Percentiles rank a stretch among this genome's conserved stretches.
phyloP scores from a whole-genome alignment of 805 yeast species.

The Metschnikowia hibisci region DNA sequence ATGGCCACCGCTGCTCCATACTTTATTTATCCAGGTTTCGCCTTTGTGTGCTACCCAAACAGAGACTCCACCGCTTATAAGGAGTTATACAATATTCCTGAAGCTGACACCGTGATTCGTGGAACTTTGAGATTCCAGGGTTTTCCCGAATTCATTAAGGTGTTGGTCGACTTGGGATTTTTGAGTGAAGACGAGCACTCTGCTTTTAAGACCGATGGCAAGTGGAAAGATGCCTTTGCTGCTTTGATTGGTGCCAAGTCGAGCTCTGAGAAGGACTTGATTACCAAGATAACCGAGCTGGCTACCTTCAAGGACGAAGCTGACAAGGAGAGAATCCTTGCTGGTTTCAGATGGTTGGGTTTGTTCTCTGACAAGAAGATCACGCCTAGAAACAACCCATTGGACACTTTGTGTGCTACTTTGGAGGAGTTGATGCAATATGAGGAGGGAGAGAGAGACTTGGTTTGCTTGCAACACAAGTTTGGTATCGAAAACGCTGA shows the following conservation, averaged over 20 bases:
- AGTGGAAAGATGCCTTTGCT: constrained; percentile 90
- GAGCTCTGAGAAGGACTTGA: constrained; percentile 63
- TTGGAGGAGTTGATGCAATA: constrained; percentile 94
- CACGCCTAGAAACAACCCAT: constrained; percentile 88
- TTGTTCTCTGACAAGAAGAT: constrained; percentile 72
- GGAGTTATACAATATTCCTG: constrained; percentile 91
- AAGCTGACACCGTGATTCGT: constrained; percentile 94
- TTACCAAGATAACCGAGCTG: constrained; percentile 69
- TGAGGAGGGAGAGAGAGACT: constrained; percentile 91
- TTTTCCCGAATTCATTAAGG: constrained; percentile 97
- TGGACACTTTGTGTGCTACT: constrained; percentile 95
- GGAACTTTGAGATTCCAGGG: constrained; percentile 98
- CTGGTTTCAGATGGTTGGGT: constrained; percentile 93
- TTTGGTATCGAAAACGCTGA: constrained; percentile 97
- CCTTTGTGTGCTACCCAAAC: constrained; percentile 94
- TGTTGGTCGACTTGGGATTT: constrained; percentile 89
- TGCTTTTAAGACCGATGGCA: constrained; percentile 49
- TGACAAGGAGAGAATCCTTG: constrained; percentile 80
- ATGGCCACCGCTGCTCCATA: constrained; percentile 95
- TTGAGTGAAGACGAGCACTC: constrained; percentile 71
- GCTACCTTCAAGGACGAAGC: constrained; percentile 77
- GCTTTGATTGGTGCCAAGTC: constrained; percentile 72
- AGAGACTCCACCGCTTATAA: constrained; percentile 94
- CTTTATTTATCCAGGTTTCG: constrained; percentile 92
- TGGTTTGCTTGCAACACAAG: constrained; percentile 94